Percentiles rank a stretch among this genome's conserved stretches.
Evolutionary conservation across 83 land plant species (phyloP).

Genomic region (Larix sibirica): DNA sequence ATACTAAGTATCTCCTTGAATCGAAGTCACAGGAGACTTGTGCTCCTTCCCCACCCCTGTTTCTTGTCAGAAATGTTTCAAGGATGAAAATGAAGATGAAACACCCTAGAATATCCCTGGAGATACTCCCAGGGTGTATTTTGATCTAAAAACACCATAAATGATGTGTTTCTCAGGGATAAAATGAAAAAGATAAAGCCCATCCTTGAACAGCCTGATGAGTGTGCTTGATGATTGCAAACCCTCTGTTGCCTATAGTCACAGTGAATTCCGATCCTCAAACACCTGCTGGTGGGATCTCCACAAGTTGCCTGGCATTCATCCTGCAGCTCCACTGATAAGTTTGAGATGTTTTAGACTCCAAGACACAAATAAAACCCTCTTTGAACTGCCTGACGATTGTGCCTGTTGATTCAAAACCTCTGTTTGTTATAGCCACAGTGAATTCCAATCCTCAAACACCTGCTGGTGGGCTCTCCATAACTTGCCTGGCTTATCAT

Average conservation of each 20-base stretch:
- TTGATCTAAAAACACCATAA: too few species aligned
- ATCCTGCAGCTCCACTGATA: constrained; percentile 82
- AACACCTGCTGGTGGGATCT: constrained; percentile 67
- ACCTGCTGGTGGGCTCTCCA: constrained; percentile 66
- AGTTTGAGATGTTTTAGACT: constrained; percentile 58
- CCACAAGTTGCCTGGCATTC: constrained; percentile 69
- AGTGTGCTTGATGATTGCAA: constrained; percentile 62
- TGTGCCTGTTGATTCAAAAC: constrained; percentile 67
- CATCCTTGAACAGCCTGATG: too few species aligned
- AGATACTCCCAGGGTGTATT: too few species aligned
- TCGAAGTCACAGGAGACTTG: too few species aligned
- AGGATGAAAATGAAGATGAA: too few species aligned
- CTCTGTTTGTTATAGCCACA: constrained; percentile 68
- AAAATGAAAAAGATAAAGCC: too few species aligned
- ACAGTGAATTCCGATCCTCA: constrained; percentile 71
- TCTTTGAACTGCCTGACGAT: too few species aligned
- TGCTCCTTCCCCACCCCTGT: too few species aligned
- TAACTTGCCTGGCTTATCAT: constrained; percentile 68
- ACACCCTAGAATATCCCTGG: too few species aligned
- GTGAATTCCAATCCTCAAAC: constrained; percentile 74
- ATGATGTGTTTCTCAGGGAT: too few species aligned
- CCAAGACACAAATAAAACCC: constrained; percentile 43
- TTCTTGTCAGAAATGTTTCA: too few species aligned
- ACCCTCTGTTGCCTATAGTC: constrained; percentile 70
- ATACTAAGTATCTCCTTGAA: too few species aligned